phyloP scores from a whole-genome alignment of 1,284 basidiomycete species.

The Hemileccinum hortonii region DNA sequence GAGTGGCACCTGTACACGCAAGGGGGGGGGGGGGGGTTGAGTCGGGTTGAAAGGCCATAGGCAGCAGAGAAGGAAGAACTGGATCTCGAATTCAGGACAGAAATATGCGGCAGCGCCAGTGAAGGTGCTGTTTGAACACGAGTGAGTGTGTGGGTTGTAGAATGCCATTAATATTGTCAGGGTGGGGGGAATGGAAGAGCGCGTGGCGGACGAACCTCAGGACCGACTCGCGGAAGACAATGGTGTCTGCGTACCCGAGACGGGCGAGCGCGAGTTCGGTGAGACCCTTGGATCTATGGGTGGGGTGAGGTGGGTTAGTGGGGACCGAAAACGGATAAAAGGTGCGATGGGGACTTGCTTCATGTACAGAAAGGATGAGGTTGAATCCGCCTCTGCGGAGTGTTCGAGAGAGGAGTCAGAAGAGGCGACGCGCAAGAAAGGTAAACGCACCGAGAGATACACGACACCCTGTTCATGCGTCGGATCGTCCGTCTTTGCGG shows the following conservation, averaged over 20 bases:
- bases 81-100: slow-evolving; percentile 42
- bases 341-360: slow-evolving; percentile 32
- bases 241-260: slow-evolving; percentile 66
- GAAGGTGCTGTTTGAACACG: slow-evolving; percentile 32
- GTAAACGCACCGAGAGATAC: slow-evolving; percentile 60
- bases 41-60: too few species aligned
- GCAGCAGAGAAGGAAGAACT: slow-evolving; percentile 12
- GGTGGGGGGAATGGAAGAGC: not conserved
- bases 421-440: too few species aligned
- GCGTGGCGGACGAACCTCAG: slow-evolving; percentile 36
- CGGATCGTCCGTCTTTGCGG: slow-evolving; percentile 51
- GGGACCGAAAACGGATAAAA: not conserved
- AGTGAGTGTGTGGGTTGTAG: too few species aligned
- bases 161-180: not conserved
- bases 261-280: slow-evolving; percentile 68
- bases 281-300: slow-evolving; percentile 63
- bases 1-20: slow-evolving; percentile 12
- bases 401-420: slow-evolving; percentile 20
- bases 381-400: slow-evolving; percentile 48
- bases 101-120: slow-evolving; percentile 42
- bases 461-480: slow-evolving; percentile 54
- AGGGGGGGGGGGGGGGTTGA: too few species aligned
- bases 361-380: slow-evolving; percentile 51
- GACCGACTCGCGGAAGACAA: slow-evolving; percentile 60
- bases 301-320: not conserved